phyloP scores from a whole-genome alignment of 1,284 basidiomycete genomes.

The Porogramme epimiltina region DNA sequence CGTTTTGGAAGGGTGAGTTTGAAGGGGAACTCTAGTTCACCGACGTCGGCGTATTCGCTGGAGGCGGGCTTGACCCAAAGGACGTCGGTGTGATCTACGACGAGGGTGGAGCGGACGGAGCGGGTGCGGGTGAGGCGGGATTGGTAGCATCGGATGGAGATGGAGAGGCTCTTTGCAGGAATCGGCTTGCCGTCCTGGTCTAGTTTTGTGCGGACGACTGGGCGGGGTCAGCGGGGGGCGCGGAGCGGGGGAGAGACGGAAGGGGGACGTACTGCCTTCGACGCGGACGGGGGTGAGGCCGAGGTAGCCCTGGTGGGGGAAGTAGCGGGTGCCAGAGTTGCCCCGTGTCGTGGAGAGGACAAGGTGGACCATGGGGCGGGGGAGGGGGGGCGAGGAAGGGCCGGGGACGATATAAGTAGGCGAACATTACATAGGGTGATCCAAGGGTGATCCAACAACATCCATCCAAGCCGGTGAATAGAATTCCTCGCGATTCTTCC shows the following conservation, averaged over 20 bases:
- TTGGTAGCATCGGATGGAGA: constrained; percentile 81
- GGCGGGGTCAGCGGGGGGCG: constrained; percentile 10
- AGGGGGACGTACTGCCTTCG: constrained; percentile 59
- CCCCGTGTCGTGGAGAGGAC: constrained; percentile 60
- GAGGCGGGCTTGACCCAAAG: constrained; percentile 69
- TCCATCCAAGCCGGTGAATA: constrained; percentile 15
- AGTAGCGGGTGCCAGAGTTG: constrained; percentile 69
- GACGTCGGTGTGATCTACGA: constrained; percentile 64
- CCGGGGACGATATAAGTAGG: constrained; percentile 23
- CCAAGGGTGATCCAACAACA: constrained; percentile 24
- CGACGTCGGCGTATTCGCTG: constrained; percentile 58
- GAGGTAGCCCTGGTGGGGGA: constrained; percentile 76
- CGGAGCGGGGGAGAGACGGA: constrained; percentile 9
- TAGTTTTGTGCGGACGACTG: constrained; percentile 68
- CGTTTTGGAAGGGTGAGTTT: constrained; percentile 66
- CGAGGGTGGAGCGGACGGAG: constrained; percentile 54
- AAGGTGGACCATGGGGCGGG: constrained; percentile 60
- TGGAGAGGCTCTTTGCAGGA: constrained; percentile 59
- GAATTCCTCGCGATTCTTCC: constrained; percentile 15
- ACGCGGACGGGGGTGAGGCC: constrained; percentile 79
- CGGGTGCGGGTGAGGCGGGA: constrained; percentile 63
- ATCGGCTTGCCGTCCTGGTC: constrained; percentile 72
- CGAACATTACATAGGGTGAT: too few species aligned
- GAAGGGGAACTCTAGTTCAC: constrained; percentile 69
- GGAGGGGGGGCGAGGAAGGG: constrained; percentile 23